Base-by-base conservation (phyloP, 2,329 filamentous ascomycete species). In the Zarea fungicola region DNA sequence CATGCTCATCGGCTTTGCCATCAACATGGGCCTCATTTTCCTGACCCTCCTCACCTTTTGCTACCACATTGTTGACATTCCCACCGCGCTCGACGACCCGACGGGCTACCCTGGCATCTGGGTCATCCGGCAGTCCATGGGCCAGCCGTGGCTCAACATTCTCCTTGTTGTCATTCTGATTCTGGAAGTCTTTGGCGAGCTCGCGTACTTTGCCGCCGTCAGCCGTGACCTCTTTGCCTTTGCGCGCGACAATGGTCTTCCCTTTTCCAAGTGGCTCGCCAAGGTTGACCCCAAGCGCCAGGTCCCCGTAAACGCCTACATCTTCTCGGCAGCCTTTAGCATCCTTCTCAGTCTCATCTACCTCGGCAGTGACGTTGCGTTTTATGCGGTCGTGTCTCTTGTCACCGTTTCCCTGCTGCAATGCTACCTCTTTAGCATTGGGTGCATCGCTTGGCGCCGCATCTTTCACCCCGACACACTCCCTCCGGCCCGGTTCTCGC, bases 341-440 rank as follows among this genome's bases (percentile, higher is more conserved):
- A 42, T 54, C 10, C 13, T 34, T 2, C 42, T 52, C 16, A 36
- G 32, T 26, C 19, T 52, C 29, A 54, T 53, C 9, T 54, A 55
- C 16, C 37, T 55, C 11, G 52, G 49, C 13, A 55, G 54, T 25
- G 39, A 48, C 8, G 48, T 52, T 13, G 54, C 54, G 3, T 55
- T 52, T 32, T 52, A 54, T 21, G 54, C 52, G 29, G 51, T 55
- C 19, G 29, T 42, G 1, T 54, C 54, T 3, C 50, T 55, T 1
- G 43, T 25, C 23, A 54, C 48, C 2, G 52, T 55, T 9, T 45
- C 54, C 2, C 13, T 54, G 13, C 50, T 55, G 1, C 54, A 55
- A 37, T 54, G 52, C 40, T 55, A 55, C 18, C 25, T 42, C 6
- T 37, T 56, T 4, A 54, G 54, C 31, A 53, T 54, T 18, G 50